Conservation (phyloP, 2,329 filamentous ascomycete genomes). For the Ceratocystis variospora region DNA sequence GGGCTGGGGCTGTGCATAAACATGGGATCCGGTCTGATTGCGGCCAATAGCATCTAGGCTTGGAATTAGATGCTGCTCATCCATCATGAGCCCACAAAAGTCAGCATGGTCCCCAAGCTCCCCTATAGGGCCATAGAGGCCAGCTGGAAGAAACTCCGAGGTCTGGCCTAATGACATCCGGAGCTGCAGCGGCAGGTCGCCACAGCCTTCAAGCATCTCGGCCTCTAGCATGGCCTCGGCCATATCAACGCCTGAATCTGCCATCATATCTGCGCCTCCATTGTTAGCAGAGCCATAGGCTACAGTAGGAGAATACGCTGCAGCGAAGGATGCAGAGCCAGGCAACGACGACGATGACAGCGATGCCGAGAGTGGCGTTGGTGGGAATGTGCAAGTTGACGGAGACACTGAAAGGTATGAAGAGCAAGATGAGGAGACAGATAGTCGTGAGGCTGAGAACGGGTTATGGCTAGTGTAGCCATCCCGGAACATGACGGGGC, state of each 20-base stretch:
- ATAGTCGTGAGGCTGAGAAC: not conserved
- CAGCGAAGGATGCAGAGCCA: not conserved
- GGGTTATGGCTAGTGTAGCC: slow-evolving; percentile 19
- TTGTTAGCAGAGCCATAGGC: not conserved
- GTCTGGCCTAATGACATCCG: not conserved
- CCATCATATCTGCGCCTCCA: not conserved
- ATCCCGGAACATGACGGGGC: slow-evolving; percentile 29
- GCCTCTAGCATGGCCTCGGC: not conserved
- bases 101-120: too few relatives aligned
- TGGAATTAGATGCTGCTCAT: too few relatives aligned
- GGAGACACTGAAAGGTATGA: not conserved
- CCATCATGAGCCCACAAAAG: too few relatives aligned
- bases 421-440: not conserved
- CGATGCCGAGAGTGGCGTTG: not conserved
- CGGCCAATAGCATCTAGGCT: too few relatives aligned
- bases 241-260: not conserved
- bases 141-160: too few relatives aligned
- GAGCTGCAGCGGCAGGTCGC: not conserved
- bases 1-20: too few relatives aligned
- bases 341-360: not conserved
- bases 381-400: slow-evolving; percentile 23
- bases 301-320: not conserved
- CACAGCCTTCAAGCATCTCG: not conserved
- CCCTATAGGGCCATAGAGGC: too few relatives aligned
- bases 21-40: too few relatives aligned